A percentile compares a stretch with the other conserved stretches of the same genome.
These are phyloP conservation scores for Sindora glabra DNA, from an alignment of 306 rosid genomes.

Conservation along the genomic window DNA sequence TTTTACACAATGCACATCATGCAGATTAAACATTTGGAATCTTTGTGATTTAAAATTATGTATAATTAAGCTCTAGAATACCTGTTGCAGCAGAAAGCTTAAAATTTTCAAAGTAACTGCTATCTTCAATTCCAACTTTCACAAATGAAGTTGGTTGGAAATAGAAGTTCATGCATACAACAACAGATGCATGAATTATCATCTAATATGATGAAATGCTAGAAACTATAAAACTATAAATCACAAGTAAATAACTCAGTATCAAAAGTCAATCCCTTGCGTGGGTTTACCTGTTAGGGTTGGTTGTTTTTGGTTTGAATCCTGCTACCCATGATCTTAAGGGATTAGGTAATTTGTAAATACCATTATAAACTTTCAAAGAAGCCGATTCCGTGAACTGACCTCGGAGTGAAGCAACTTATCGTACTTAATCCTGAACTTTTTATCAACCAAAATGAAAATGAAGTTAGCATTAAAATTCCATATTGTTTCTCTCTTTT, in stretches of 20 bases:
- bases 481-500: neutral
- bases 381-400: too few relatives aligned
- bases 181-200: neutral
- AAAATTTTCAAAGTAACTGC: neutral
- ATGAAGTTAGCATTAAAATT: neutral
- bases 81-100: neutral
- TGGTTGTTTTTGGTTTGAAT: too few relatives aligned
- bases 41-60: neutral
- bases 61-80: neutral
- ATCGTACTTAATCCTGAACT: too few relatives aligned
- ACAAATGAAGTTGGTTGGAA: neutral
- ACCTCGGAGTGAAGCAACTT: too few relatives aligned
- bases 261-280: too few relatives aligned
- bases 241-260: neutral
- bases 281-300: too few relatives aligned
- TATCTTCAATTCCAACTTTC: neutral
- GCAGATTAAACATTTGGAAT: neutral
- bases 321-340: too few relatives aligned
- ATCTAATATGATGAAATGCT: neutral
- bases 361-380: too few relatives aligned
- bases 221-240: neutral
- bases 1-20: neutral
- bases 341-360: too few relatives aligned
- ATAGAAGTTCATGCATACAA: neutral
- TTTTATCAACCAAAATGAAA: too few relatives aligned